These are phyloP conservation scores for Mucor sp. DNA, from an alignment of 371 early-diverging fungal genomes.

Conservation along the genomic window DNA sequence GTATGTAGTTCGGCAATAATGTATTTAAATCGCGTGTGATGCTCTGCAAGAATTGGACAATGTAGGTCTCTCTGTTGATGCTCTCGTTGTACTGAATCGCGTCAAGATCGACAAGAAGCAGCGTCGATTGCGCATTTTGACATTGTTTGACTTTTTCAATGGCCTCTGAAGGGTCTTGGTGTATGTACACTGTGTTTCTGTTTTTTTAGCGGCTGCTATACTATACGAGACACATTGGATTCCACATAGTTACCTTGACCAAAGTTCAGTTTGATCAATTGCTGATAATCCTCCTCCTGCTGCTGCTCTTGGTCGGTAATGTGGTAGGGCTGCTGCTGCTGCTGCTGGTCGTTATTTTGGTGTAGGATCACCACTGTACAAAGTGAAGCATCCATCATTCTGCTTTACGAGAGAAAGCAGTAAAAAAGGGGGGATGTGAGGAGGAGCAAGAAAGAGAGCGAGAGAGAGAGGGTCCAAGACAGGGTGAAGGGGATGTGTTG, in stretches of 20 bases:
- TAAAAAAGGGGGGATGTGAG: neutral
- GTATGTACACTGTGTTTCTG: neutral
- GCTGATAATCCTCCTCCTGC: slow-evolving; percentile 13
- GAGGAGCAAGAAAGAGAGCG: neutral
- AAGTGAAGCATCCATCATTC: slow-evolving; percentile 21
- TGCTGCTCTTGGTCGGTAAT: neutral
- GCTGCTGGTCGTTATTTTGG: slow-evolving; percentile 3
- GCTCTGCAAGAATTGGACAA: slow-evolving; percentile 10
- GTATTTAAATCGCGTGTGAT: slow-evolving; percentile 14
- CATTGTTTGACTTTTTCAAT: neutral
- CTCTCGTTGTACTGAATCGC: neutral
- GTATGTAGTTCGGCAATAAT: slow-evolving; percentile 21
- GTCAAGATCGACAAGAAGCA: slow-evolving; percentile 31
- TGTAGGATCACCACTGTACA: slow-evolving; percentile 29
- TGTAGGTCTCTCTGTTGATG: neutral
- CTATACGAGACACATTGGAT: slow-evolving; percentile 1
- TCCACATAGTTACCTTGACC: slow-evolving; percentile 25
- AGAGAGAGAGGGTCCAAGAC: slow-evolving; percentile 13
- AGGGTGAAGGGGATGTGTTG: slow-evolving; percentile 13
- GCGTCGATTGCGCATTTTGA: slow-evolving; percentile 19
- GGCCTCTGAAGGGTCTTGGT: neutral
- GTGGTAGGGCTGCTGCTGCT: slow-evolving; percentile 2
- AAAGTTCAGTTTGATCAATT: slow-evolving; percentile 24
- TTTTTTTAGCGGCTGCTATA: neutral
- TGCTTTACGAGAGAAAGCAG: slow-evolving; percentile 5